phyloP scores from a whole-genome alignment of 805 yeast genomes.

The Candida orba region DNA sequence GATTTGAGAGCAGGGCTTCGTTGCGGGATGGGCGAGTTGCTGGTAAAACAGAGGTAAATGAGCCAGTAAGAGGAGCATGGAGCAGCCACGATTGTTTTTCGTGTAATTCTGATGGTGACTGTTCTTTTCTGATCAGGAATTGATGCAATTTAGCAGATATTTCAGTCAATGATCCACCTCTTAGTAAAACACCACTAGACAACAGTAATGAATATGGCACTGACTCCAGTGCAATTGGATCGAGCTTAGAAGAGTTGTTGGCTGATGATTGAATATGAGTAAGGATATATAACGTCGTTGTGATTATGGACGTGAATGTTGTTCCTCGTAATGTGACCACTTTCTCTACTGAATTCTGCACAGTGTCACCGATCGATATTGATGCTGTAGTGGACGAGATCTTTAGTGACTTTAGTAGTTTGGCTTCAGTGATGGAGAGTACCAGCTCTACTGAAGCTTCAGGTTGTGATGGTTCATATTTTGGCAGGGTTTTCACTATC shows the following conservation, averaged over 20 bases:
- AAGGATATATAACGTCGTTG: constrained; percentile 1
- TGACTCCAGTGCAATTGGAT: background rate
- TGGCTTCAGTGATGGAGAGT: constrained; percentile 1
- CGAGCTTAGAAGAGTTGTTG: background rate
- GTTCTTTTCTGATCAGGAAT: no score
- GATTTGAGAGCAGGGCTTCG: constrained; percentile 2
- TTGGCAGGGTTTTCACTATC: background rate
- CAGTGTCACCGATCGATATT: background rate
- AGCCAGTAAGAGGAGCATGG: background rate
- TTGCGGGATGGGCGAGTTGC: background rate
- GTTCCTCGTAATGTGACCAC: constrained; percentile 1
- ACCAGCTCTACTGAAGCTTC: background rate
- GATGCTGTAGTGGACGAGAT: background rate
- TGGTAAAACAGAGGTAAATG: background rate
- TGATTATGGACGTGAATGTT: background rate
- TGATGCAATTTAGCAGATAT: background rate
- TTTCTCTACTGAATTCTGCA: constrained; percentile 4
- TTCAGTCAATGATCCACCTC: background rate
- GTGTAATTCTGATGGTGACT: no score
- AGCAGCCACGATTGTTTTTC: background rate
- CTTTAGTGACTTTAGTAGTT: background rate
- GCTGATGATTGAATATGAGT: background rate
- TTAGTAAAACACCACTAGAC: background rate
- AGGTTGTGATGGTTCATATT: background rate
- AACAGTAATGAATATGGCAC: background rate